Evolutionary conservation across 257 asterid species (phyloP).

Genomic region (Gentiana straminea): DNA sequence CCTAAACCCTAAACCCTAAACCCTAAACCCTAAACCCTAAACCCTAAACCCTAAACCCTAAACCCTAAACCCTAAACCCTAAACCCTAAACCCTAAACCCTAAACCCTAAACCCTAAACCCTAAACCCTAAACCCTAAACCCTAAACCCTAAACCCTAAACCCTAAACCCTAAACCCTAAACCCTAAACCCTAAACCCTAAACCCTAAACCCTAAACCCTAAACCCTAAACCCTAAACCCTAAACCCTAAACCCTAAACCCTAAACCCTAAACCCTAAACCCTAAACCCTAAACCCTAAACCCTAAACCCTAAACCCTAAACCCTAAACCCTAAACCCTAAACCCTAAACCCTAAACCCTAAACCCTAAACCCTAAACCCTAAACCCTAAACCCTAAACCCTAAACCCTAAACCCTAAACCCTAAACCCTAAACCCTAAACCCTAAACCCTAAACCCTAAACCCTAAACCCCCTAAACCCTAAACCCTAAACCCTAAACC

Average conservation of each 20-base stretch:
- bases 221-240: conserved; percentile 8
- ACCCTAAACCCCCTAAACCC: conserved; percentile 12
- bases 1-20: too few species aligned
- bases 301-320: conserved; percentile 5
- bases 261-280: conserved; percentile 11
- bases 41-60: conserved; percentile 23
- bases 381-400: conserved; percentile 7
- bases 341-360: conserved; percentile 8
- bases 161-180: conserved; percentile 24
- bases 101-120: conserved; percentile 25
- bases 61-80: conserved; percentile 10
- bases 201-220: conserved; percentile 2
- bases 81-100: conserved; percentile 11
- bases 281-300: conserved; percentile 6
- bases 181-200: conserved; percentile 18
- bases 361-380: conserved; percentile 6
- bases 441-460: conserved; percentile 11
- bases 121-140: conserved; percentile 22
- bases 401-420: conserved; percentile 8
- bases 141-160: conserved; percentile 18
- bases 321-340: conserved; percentile 7
- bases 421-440: conserved; percentile 11
- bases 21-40: conserved; percentile 1
- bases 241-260: conserved; percentile 11
- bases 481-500: conserved; percentile 6